These are phyloP conservation scores for Perkinsus chesapeaki DNA, from an alignment of 169 alveolate genomes.

Conservation along the genomic window DNA sequence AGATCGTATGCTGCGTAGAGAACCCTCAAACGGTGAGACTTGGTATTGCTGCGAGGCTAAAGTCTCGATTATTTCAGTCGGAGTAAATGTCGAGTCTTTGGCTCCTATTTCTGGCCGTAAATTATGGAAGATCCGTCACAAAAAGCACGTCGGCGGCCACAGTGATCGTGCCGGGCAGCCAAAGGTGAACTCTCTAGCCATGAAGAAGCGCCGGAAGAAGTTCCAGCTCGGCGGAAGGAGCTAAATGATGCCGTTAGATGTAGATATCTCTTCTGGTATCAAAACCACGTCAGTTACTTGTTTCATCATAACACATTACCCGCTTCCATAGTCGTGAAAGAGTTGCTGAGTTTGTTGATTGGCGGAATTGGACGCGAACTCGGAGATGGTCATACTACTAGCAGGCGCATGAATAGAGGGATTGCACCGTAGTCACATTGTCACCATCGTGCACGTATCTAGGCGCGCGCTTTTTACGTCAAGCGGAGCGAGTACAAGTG, in stretches of 20 bases:
- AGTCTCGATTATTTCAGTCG: background rate
- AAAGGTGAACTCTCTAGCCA: background rate
- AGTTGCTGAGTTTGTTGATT: background rate
- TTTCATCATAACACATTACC: background rate
- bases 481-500: background rate
- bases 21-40: background rate
- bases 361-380: no score
- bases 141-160: background rate
- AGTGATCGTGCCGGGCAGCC: background rate
- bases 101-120: constrained; percentile 11
- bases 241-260: background rate
- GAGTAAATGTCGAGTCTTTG: constrained; percentile 3
- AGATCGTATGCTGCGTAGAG: background rate
- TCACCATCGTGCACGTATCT: background rate
- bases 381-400: no score
- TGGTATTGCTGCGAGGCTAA: background rate
- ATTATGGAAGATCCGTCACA: constrained; percentile 11
- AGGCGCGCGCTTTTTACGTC: background rate
- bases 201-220: constrained; percentile 2
- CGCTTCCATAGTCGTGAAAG: background rate
- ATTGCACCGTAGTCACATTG: no score
- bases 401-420: no score
- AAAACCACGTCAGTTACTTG: background rate
- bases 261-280: background rate
- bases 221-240: background rate